phyloP scores from a whole-genome alignment of 306 rosid genomes.

The Sicyos baderoa region DNA sequence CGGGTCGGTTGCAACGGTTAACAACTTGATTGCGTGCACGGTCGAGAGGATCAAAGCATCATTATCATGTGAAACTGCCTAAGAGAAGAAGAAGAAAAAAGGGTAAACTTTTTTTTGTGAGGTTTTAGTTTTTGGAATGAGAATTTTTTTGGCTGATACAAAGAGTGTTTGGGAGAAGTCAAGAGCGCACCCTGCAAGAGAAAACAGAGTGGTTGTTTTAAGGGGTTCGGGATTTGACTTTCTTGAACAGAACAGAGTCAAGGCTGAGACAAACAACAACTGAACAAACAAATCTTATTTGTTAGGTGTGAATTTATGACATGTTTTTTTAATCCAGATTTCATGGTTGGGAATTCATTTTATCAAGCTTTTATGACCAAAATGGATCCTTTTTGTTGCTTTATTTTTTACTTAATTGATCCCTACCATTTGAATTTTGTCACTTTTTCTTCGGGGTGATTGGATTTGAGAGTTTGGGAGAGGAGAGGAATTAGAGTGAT shows the following conservation, averaged over 20 bases:
- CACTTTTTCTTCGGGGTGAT: too few relatives aligned
- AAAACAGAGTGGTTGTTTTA: neutral
- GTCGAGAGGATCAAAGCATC: conserved; percentile 89
- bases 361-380: too few relatives aligned
- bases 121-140: neutral
- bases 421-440: too few relatives aligned
- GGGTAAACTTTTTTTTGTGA: too few relatives aligned
- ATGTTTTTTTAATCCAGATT: too few relatives aligned
- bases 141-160: conserved; percentile 4
- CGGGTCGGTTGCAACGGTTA: conserved; percentile 91
- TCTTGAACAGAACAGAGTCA: neutral
- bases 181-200: conserved; percentile 16
- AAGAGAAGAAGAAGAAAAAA: neutral
- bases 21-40: conserved; percentile 83
- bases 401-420: too few relatives aligned
- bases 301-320: too few relatives aligned
- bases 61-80: conserved; percentile 48
- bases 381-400: too few relatives aligned
- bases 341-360: too few relatives aligned
- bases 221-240: neutral
- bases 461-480: too few relatives aligned
- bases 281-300: neutral
- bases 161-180: conserved; percentile 18
- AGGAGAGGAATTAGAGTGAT: too few relatives aligned
- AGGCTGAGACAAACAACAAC: neutral